Evolutionary conservation across 1,139 yeast genomes (phyloP).

Genomic region (Petasospora fabianii): DNA sequence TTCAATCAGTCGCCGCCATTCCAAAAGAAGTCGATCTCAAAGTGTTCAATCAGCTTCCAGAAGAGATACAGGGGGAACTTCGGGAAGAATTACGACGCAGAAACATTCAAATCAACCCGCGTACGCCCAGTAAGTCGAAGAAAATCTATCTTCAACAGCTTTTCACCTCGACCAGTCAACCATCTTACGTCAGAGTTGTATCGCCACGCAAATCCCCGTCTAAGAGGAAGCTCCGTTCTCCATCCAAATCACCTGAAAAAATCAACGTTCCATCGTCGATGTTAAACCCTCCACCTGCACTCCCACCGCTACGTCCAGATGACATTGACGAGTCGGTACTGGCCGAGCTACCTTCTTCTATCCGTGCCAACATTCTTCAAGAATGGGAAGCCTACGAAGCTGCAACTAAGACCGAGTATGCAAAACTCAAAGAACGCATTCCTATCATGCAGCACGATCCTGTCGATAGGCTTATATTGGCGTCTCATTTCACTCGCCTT

Average conservation of each 20-base stretch:
- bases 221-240: constrained; percentile 27
- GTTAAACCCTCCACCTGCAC: neutral
- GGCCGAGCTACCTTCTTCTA: constrained; percentile 44
- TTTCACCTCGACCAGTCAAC: constrained; percentile 34
- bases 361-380: constrained; percentile 39
- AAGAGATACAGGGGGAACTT: constrained; percentile 48
- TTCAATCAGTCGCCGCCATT: constrained; percentile 19
- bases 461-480: too few species aligned
- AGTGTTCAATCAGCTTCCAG: constrained; percentile 51
- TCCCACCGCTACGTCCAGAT: constrained; percentile 3
- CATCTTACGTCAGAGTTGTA: constrained; percentile 35
- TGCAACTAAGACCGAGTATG: constrained; percentile 34
- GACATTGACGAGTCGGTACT: constrained; percentile 38
- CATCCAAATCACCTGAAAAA: constrained; percentile 22
- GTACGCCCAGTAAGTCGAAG: constrained; percentile 20
- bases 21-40: constrained; percentile 47
- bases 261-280: too few species aligned
- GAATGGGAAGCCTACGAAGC: constrained; percentile 36
- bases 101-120: constrained; percentile 28
- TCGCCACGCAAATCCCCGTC: constrained; percentile 21
- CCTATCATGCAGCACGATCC: too few species aligned
- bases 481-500: constrained; percentile 28
- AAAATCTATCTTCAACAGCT: constrained; percentile 41
- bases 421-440: constrained; percentile 11
- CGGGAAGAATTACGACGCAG: constrained; percentile 37